Percentiles rank a stretch among this genome's conserved stretches.
Evolutionary conservation across 805 yeast genomes (phyloP).

Genomic region (Blastobotrys terrestris): DNA sequence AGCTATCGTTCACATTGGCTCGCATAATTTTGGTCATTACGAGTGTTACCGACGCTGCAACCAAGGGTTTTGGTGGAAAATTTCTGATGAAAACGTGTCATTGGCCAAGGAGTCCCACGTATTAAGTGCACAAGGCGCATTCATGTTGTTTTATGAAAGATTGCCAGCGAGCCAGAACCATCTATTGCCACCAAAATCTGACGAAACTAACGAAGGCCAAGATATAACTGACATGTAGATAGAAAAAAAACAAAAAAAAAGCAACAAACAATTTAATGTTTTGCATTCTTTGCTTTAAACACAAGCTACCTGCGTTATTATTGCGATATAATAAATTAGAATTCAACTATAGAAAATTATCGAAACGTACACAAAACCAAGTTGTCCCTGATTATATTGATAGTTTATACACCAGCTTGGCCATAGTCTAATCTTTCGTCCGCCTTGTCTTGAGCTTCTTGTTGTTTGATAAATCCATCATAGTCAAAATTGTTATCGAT

Average conservation of each 20-base stretch:
- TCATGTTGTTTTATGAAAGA: slow-evolving; percentile 81
- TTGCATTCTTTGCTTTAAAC: too few relatives aligned
- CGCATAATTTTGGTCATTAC: slow-evolving; percentile 97
- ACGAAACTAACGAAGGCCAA: neutral
- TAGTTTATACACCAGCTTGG: neutral
- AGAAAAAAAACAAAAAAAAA: too few relatives aligned
- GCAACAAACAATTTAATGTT: too few relatives aligned
- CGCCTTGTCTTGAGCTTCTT: neutral
- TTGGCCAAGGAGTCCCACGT: slow-evolving; percentile 78
- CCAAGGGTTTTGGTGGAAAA: slow-evolving; percentile 92
- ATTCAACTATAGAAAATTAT: neutral
- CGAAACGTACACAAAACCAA: neutral
- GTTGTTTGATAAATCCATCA: slow-evolving; percentile 6
- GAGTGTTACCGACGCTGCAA: slow-evolving; percentile 69
- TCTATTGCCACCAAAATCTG: neutral
- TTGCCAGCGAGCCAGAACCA: neutral
- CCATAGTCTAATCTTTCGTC: neutral
- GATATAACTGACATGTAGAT: neutral
- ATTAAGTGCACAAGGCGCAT: slow-evolving; percentile 74
- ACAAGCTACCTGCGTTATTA: neutral
- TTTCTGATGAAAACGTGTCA: slow-evolving; percentile 83
- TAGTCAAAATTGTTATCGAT: slow-evolving; percentile 5
- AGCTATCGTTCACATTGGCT: slow-evolving; percentile 88
- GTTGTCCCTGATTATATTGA: too few relatives aligned
- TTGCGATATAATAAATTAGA: neutral